phyloP scores from a whole-genome alignment of 345 rosid genomes.

The Adansonia digitata region DNA sequence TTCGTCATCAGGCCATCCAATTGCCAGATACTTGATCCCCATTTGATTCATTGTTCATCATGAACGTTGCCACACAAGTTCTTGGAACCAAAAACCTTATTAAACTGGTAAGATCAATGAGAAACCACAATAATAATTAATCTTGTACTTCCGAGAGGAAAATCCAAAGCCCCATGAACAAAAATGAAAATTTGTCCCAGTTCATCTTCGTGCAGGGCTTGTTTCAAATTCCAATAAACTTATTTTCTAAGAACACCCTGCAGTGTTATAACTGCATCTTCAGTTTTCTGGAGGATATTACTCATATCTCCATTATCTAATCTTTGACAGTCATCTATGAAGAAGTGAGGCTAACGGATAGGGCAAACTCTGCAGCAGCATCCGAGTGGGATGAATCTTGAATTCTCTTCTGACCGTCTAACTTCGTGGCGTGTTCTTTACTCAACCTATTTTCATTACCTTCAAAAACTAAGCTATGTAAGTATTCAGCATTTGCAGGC shows the following conservation, averaged over 20 bases:
- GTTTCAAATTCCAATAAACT: no score
- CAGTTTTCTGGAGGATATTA: slow-evolving; percentile 42
- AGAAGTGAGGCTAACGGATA: slow-evolving; percentile 46
- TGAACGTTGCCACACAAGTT: no score
- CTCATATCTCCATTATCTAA: slow-evolving; percentile 29
- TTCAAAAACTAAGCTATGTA: slow-evolving; percentile 51
- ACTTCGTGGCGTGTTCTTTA: slow-evolving; percentile 2
- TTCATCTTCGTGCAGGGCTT: no score
- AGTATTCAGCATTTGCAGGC: slow-evolving; percentile 64
- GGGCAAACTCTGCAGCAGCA: slow-evolving; percentile 50
- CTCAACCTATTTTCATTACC: slow-evolving; percentile 20
- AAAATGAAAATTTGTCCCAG: no score
- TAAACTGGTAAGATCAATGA: no score
- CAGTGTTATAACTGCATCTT: slow-evolving; percentile 47
- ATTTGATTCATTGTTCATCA: no score
- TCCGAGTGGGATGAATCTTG: slow-evolving; percentile 51
- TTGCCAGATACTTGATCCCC: no score
- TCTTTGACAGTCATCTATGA: slow-evolving; percentile 41
- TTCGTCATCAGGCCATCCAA: no score
- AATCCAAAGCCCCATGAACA: no score
- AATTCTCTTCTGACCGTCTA: slow-evolving; percentile 25
- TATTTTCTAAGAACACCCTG: slow-evolving; percentile 35
- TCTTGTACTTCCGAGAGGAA: no score
- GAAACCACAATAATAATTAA: no score
- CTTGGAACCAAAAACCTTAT: no score